Evolutionary conservation across 768 basidiomycete species (phyloP).

Genomic region (Mycena rosella): DNA sequence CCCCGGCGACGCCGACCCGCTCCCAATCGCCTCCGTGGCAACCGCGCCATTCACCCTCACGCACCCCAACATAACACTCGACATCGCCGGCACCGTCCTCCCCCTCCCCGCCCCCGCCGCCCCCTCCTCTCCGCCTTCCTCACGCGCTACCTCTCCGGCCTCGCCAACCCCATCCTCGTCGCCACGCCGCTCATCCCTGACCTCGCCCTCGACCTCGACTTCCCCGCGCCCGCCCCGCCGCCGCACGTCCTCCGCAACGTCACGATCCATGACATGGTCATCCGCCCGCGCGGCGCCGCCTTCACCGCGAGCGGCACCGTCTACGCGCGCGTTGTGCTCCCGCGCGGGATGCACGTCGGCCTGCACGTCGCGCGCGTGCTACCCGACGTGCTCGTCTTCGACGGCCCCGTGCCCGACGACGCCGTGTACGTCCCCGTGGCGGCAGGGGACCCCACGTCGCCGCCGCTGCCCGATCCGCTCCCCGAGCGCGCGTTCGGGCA

Average conservation of each 20-base stretch:
- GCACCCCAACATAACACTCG: conserved; percentile 76
- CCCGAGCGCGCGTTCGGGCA: conserved; percentile 83
- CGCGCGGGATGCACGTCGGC: conserved; percentile 75
- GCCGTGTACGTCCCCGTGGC: conserved; percentile 24
- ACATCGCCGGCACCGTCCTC: conserved; percentile 68
- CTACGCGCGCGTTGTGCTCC: conserved; percentile 74
- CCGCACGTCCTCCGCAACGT: conserved; percentile 79
- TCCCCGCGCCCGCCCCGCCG: conserved; percentile 74
- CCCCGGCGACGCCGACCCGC: conserved; percentile 31
- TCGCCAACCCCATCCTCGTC: conserved; percentile 69
- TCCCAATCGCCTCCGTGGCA: conserved; percentile 67
- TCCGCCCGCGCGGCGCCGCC: conserved; percentile 60
- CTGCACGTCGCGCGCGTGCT: conserved; percentile 73
- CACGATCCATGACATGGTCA: conserved; percentile 81
- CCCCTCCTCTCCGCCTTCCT: conserved; percentile 70
- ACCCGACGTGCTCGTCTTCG: conserved; percentile 84
- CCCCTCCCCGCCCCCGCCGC: conserved; percentile 58
- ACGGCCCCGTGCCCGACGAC: conserved; percentile 69
- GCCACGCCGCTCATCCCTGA: conserved; percentile 67
- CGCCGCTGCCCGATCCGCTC: conserved; percentile 72
- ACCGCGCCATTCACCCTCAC: conserved; percentile 71
- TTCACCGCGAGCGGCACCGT: conserved; percentile 82
- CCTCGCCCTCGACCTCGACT: conserved; percentile 60
- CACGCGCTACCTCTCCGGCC: conserved; percentile 71
- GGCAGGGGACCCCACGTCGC: conserved; percentile 44